Evolutionary conservation across 257 asterid genomes (phyloP), one percentile per base, ranked within the genome.

Genomic region (Sherardia arvensis): DNA sequence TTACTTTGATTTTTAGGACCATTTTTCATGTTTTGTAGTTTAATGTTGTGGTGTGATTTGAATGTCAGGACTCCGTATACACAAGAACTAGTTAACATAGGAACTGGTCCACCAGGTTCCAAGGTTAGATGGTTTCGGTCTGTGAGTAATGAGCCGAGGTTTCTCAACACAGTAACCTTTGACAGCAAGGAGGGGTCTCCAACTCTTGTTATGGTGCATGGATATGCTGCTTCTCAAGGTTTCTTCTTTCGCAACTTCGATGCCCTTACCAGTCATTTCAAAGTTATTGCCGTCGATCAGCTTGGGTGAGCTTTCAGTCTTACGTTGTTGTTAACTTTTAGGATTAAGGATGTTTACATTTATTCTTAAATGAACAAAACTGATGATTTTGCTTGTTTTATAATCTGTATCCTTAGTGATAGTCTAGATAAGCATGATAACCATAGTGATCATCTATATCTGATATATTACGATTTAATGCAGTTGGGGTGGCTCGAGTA

Each of bases 401-500:
- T 9, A 43, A 12, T 43, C 7, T 61, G 53, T 12, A 4, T 27
- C 15, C 14, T 43, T 25, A 7, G 4, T 7, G 2, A 14, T 23
- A 15, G 7, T 36, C 56, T 18, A 15, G 30, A 8, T 5, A 9
- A 25, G 28, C 28, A 21, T 20, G 12, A 61, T 23, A 40, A 61
- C 14, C 38, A 7, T 2, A 26, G 4, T 28, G 22, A 8, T 45
- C n/a, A 8, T 27, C 18, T 8, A 0, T 47, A 15, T 29, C 28
- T 55, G 8, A 51, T 18, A 20, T 38, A 15, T 18, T 53, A 5
- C 59, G 18, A 22, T 60, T 58, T 68, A 36, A 62, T 84, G 85
- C 92, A 92, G 98, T 61, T 92, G 98, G 98, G 98, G 98, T 69
- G 98, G 96, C 78, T 92, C 98, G 43, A 88, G 95, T 78, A 79